These are phyloP conservation scores for Taxillus chinensis DNA, from an alignment of 164 flowering plant species.

Conservation along the genomic window DNA sequence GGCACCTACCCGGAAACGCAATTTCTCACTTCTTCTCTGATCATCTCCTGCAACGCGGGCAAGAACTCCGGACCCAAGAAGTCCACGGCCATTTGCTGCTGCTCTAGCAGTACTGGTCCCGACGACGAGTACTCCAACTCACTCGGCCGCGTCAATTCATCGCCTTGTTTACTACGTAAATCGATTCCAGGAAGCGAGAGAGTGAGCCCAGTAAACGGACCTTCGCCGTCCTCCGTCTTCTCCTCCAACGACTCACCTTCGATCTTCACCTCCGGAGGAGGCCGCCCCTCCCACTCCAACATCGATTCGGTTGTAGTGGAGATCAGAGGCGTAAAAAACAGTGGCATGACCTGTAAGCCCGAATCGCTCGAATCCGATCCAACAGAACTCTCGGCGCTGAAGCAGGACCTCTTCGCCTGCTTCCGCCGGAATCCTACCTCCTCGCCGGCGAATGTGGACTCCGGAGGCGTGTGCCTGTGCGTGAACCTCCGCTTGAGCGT, in stretches of 20 bases:
- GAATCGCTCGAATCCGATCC: slow-evolving; percentile 26
- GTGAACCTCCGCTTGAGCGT: slow-evolving; percentile 33
- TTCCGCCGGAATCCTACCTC: slow-evolving; percentile 6
- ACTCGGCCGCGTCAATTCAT: no score
- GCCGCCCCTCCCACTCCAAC: neutral
- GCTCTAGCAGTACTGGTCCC: neutral
- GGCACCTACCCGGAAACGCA: slow-evolving; percentile 11
- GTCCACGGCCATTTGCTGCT: slow-evolving; percentile 1
- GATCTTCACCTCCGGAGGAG: neutral
- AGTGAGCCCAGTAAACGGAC: slow-evolving; percentile 13
- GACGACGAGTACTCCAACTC: neutral
- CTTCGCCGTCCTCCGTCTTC: neutral
- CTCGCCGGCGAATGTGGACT: slow-evolving; percentile 4
- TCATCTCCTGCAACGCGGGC: slow-evolving; percentile 26
- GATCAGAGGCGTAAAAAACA: neutral
- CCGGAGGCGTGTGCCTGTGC: neutral
- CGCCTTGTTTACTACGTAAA: neutral
- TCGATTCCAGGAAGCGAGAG: slow-evolving; percentile 3
- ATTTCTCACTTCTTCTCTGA: slow-evolving; percentile 26
- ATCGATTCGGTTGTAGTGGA: neutral
- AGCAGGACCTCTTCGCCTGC: neutral
- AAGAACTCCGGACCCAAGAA: slow-evolving; percentile 21
- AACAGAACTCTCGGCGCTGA: slow-evolving; percentile 12
- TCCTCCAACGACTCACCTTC: neutral
- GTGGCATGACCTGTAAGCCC: neutral